A percentile compares a stretch with the other conserved stretches of the same genome.
Conservation (phyloP, 164 flowering plant genomes). For the Stephania japonica region DNA sequence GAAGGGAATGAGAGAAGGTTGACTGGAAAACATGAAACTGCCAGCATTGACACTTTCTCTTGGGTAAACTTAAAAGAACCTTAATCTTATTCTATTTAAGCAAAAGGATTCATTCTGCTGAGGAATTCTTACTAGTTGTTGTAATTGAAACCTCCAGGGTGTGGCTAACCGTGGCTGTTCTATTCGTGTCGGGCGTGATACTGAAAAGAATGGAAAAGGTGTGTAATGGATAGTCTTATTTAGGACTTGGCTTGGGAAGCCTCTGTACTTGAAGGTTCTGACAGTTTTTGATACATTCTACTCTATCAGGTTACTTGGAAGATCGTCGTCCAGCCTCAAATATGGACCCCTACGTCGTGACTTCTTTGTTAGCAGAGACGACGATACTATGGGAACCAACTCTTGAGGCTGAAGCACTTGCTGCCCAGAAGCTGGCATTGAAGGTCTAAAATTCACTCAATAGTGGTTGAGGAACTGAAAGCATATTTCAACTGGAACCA, state of each 20-base stretch:
- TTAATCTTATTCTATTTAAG: neutral
- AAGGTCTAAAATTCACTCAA: conserved; percentile 38
- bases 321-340: conserved; percentile 98
- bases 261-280: neutral
- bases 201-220: conserved; percentile 94
- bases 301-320: conserved; percentile 73
- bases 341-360: conserved; percentile 98
- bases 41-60: conserved; percentile 75
- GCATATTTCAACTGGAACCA: conserved; percentile 1
- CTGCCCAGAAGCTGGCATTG: conserved; percentile 78
- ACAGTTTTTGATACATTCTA: conserved; percentile 4
- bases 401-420: conserved; percentile 90
- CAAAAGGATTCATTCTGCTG: neutral
- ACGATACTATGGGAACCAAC: conserved; percentile 88
- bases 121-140: conserved; percentile 1
- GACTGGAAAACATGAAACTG: conserved; percentile 98
- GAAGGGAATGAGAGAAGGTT: conserved; percentile 98
- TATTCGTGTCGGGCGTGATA: conserved; percentile 93
- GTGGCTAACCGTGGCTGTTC: conserved; percentile 99
- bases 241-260: neutral
- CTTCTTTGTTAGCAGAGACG: conserved; percentile 74
- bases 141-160: conserved; percentile 43
- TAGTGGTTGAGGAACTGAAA: conserved; percentile 4
- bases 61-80: conserved; percentile 54
- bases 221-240: neutral